Conservation (phyloP, 257 asterid genomes). For the Nemophila menziesii region DNA sequence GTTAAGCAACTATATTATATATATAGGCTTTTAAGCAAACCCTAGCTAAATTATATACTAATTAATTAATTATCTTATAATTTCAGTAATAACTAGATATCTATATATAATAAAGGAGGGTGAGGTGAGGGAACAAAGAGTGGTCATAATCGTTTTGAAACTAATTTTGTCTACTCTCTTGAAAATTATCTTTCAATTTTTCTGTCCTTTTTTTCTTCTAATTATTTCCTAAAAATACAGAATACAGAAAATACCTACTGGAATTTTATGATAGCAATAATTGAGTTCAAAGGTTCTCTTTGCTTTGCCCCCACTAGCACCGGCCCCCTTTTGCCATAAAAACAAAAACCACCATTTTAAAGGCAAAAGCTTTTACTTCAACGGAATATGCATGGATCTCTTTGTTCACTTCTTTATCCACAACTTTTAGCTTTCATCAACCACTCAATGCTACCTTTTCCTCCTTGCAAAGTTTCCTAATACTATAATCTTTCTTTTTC, state of each 20-base stretch:
- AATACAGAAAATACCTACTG: constrained; percentile 37
- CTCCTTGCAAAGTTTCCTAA: constrained; percentile 37
- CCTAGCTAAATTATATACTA: too few species aligned
- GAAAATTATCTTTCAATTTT: background rate
- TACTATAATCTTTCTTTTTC: constrained; percentile 18
- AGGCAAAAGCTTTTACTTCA: constrained; percentile 24
- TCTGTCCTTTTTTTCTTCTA: constrained; percentile 4
- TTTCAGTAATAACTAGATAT: too few species aligned
- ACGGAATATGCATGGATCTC: constrained; percentile 71
- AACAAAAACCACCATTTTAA: constrained; percentile 26
- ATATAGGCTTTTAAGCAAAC: too few species aligned
- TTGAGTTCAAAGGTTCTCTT: constrained; percentile 41
- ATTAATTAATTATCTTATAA: too few species aligned
- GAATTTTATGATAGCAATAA: constrained; percentile 34
- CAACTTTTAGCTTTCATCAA: constrained; percentile 31
- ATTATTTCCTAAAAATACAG: constrained; percentile 11
- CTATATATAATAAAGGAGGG: too few species aligned
- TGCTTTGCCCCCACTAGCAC: constrained; percentile 55
- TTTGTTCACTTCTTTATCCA: constrained; percentile 8
- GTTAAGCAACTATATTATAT: too few species aligned
- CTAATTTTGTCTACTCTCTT: too few species aligned
- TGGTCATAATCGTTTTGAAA: too few species aligned
- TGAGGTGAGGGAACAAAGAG: too few species aligned
- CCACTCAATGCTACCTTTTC: constrained; percentile 44
- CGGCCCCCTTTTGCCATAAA: constrained; percentile 18